Base-by-base conservation (phyloP, 257 asterid genomes). In the Schizonepeta tenuifolia region DNA sequence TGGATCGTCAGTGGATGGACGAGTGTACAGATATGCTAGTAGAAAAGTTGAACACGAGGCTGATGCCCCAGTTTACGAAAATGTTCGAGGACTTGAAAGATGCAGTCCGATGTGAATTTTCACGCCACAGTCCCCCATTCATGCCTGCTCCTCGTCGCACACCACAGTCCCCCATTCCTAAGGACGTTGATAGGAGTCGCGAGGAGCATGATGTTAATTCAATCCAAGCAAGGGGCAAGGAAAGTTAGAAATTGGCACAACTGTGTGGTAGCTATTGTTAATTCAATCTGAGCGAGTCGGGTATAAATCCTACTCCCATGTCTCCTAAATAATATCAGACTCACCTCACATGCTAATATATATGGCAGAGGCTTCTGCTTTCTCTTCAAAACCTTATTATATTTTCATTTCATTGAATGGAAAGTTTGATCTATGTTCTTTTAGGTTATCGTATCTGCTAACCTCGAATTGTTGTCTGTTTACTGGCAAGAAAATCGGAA, bases 291-390 rank as follows among this genome's bases (percentile, higher is more conserved):
- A 8, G 8, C 8, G 46, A 49, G 24, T 64, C 15, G 3, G 64
- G 38, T 24, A 40, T 38, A 38, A 38, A 38, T 38, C 43, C 43
- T 38, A 38, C 11, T 38, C 43, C 12, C 43, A 7, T 38, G 43
- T 38, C 43, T 36, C 41, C 36, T 31, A 7, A n/a, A n/a, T n/a
- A n/a, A 31, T 31, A 31, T 31, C 36, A 31, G 36, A 5, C 5
- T 31, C 36, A 31, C 36, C 36, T 31, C 7, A 4, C 33, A 28
- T 56, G 62, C 63, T 50, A 10, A 6, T 21, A 15, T 53, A 28
- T 41, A 75, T 95, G 99, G 99, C 92, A 92, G 72, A 55, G 57
- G 15, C 60, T 79, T 68, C 79, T 56, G 6, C 74, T 64, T 67
- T 75, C 51, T 71, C 75, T 70, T 46, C 0, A 18, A 5, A 68